Evolutionary conservation across 805 yeast species (phyloP), one percentile per base, ranked within the genome.

Genomic region (Nakazawaea anatomiae): DNA sequence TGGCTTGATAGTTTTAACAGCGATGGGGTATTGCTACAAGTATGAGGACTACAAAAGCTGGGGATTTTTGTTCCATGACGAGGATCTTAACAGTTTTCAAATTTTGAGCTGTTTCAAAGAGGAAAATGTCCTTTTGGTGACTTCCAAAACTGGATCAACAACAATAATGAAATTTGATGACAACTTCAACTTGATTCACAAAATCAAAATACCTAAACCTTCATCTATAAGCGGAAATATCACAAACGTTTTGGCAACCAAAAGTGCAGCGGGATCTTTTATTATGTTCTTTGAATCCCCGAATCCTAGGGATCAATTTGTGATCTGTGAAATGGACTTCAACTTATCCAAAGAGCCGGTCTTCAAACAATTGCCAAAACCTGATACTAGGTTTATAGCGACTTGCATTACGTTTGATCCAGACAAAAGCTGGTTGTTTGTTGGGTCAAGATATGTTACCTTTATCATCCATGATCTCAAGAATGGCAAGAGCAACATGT

Each of bases 371-470:
- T 55, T 69, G 1, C 31, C 2, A 29, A 67, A 55, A 55, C 73
- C 63, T 30, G 57, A 55, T 35, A 64, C 55, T 44, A 73, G 55
- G 53, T 82, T 86, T 58, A 76, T 81, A 1, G 72, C 85, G 0
- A 82, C 92, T 0, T 76, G 83, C n/a, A 60, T 84, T 30, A 72
- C 67, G 28, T 65, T 72, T 38, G 80, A 76, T 55, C 52, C 61
- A 1, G 55, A 12, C 0, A 68, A 67, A 40, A 60, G 66, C 18
- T 69, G 71, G 64, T 59, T 88, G 1, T 59, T 85, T 14, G 65
- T 89, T 18, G 95, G 94, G 0, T 86, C 94, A 4, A 70, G 96
- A 54, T 80, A 76, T 58, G 87, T 89, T 12, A 79, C 87, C 0
- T 39, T 89, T 4, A 80, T 83, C 2, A 62, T 83, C 0, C 87